phyloP scores from a whole-genome alignment of 352 stramenopile species.

The Pythium pyrilobum region DNA sequence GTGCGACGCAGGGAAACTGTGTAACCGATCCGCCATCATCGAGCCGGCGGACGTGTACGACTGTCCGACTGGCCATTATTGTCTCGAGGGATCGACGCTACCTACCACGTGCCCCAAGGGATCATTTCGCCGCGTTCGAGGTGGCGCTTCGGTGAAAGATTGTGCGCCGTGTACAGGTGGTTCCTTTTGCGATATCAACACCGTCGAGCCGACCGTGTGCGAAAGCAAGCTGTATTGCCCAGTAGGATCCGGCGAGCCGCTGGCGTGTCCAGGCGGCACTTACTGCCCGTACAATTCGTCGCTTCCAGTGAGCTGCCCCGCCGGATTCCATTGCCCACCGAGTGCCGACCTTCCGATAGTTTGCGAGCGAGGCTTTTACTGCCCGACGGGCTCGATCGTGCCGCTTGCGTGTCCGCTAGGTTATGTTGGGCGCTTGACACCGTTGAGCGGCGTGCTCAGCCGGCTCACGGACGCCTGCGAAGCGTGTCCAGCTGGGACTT shows the following conservation, averaged over 20 bases:
- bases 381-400: slow-evolving; percentile 37
- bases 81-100: slow-evolving; percentile 30
- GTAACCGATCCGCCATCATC: slow-evolving; percentile 61
- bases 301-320: slow-evolving; percentile 41
- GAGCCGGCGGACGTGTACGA: slow-evolving; percentile 40
- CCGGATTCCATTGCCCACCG: slow-evolving; percentile 72
- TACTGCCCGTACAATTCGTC: slow-evolving; percentile 80
- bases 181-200: slow-evolving; percentile 49
- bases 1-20: slow-evolving; percentile 69
- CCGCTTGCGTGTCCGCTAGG: slow-evolving; percentile 77
- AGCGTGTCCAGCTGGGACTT: slow-evolving; percentile 68
- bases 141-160: slow-evolving; percentile 32
- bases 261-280: slow-evolving; percentile 50
- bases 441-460: slow-evolving; percentile 42
- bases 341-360: slow-evolving; percentile 22
- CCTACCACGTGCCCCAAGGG: slow-evolving; percentile 43
- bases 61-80: slow-evolving; percentile 76
- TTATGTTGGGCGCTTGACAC: slow-evolving; percentile 52
- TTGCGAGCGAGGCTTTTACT: slow-evolving; percentile 70
- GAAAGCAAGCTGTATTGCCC: slow-evolving; percentile 56
- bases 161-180: slow-evolving; percentile 50
- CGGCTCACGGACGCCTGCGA: slow-evolving; percentile 58
- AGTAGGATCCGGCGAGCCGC: slow-evolving; percentile 34
- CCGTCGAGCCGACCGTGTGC: slow-evolving; percentile 47
- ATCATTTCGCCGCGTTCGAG: slow-evolving; percentile 28